phyloP scores from a whole-genome alignment of 164 flowering plant genomes.

The Liquidambar formosana region DNA sequence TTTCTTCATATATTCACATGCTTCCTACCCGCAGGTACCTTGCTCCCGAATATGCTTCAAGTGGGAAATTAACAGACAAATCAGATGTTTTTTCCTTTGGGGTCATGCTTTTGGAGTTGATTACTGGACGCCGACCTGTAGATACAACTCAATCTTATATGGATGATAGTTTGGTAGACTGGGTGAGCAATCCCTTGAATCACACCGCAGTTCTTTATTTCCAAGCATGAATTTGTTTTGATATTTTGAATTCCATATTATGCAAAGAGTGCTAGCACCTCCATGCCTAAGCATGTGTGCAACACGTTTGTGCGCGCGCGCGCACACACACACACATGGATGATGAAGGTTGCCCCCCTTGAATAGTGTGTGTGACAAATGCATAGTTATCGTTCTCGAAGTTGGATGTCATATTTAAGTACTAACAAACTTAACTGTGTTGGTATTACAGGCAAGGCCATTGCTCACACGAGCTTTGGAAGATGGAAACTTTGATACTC shows the following conservation, averaged over 20 bases:
- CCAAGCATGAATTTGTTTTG: neutral
- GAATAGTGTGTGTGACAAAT: neutral
- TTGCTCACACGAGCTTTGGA: slow-evolving; percentile 68
- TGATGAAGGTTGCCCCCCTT: neutral
- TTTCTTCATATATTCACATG: neutral
- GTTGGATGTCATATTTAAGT: neutral
- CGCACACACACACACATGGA: neutral
- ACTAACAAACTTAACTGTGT: neutral
- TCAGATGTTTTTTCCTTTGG: slow-evolving; percentile 96
- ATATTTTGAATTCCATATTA: neutral
- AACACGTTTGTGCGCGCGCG: too few species aligned
- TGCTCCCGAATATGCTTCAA: slow-evolving; percentile 94
- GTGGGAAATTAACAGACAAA: slow-evolving; percentile 86
- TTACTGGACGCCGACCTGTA: slow-evolving; percentile 86
- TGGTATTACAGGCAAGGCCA: slow-evolving; percentile 75
- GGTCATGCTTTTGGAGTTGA: slow-evolving; percentile 87
- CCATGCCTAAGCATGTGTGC: too few species aligned
- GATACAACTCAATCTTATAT: slow-evolving; percentile 47
- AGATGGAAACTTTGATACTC: slow-evolving; percentile 63
- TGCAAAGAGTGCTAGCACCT: too few species aligned
- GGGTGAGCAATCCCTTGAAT: slow-evolving; percentile 55
- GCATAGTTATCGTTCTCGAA: too few species aligned
- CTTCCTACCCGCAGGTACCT: slow-evolving; percentile 56
- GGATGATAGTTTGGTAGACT: slow-evolving; percentile 89
- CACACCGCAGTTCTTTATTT: neutral